Conservation (phyloP, 2,329 filamentous ascomycete species). For the Botrytis byssoidea region DNA sequence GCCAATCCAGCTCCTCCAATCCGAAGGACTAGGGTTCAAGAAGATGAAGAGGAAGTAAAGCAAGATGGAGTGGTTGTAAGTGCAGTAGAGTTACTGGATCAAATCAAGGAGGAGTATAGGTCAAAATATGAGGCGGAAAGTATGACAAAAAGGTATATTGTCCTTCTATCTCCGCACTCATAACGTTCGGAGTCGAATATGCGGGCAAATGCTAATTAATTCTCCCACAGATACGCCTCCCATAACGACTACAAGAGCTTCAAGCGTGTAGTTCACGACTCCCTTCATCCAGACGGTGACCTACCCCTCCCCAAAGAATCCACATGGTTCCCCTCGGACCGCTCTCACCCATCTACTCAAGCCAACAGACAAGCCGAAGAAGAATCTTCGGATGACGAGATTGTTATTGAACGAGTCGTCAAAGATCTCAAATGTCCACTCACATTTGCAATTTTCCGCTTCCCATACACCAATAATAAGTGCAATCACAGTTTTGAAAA, state of each 20-base stretch:
- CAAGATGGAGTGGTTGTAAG: slow-evolving; percentile 42
- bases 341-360: background rate
- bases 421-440: slow-evolving; percentile 69
- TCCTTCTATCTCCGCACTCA: background rate
- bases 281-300: slow-evolving; percentile 49
- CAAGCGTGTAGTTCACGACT: slow-evolving; percentile 60
- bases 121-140: slow-evolving; percentile 42
- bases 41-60: slow-evolving; percentile 41
- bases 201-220: slow-evolving; percentile 14
- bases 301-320: slow-evolving; percentile 54
- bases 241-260: slow-evolving; percentile 62
- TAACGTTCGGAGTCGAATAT: background rate
- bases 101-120: slow-evolving; percentile 39
- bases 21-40: slow-evolving; percentile 23
- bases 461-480: slow-evolving; percentile 64
- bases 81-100: slow-evolving; percentile 40
- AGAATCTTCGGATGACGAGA: slow-evolving; percentile 60
- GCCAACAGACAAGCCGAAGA: slow-evolving; percentile 23
- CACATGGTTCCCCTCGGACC: slow-evolving; percentile 56
- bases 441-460: slow-evolving; percentile 60
- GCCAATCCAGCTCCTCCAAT: slow-evolving; percentile 32
- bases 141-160: slow-evolving; percentile 43
- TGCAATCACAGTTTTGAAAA: slow-evolving; percentile 76
- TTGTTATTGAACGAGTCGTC: slow-evolving; percentile 62
- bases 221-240: slow-evolving; percentile 49